phyloP scores from a whole-genome alignment of 306 rosid species.

The Calophaca sinica region DNA sequence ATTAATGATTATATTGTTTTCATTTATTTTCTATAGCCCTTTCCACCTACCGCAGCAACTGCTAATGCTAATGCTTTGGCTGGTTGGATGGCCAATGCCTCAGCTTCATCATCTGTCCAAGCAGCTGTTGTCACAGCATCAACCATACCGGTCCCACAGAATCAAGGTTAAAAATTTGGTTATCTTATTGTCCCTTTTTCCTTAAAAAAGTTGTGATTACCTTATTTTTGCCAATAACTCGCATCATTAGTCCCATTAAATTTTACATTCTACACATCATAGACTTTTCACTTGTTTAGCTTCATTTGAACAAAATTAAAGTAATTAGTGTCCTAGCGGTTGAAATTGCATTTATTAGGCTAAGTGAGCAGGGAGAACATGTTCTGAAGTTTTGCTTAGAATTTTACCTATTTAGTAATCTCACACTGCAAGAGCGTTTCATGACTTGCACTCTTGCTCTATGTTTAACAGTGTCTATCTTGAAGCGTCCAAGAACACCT shows the following conservation, averaged over 20 bases:
- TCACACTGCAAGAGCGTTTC: constrained; percentile 26
- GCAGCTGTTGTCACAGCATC: constrained; percentile 93
- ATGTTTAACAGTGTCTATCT: constrained; percentile 63
- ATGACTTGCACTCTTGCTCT: constrained; percentile 30
- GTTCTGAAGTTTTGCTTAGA: constrained; percentile 28
- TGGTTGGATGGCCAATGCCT: constrained; percentile 94
- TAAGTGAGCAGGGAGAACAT: constrained; percentile 12
- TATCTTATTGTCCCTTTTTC: background rate
- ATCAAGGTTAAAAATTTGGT: constrained; percentile 67
- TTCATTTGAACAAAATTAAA: constrained; percentile 5
- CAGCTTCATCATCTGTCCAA: constrained; percentile 90
- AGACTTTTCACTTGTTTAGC: background rate
- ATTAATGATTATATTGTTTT: constrained; percentile 36
- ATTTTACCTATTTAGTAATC: constrained; percentile 32
- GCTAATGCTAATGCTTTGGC: constrained; percentile 87
- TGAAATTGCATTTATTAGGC: constrained; percentile 38
- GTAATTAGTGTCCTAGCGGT: background rate
- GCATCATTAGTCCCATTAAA: background rate
- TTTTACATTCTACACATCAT: background rate
- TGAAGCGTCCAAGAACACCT: constrained; percentile 83
- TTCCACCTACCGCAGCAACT: constrained; percentile 70
- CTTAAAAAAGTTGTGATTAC: background rate
- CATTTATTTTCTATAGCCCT: constrained; percentile 62
- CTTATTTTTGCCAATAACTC: constrained; percentile 20
- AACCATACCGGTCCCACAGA: constrained; percentile 79